Percentiles rank a stretch among this genome's conserved stretches.
phyloP scores from a whole-genome alignment of 179 eudicot species.

The Amaranthus tricolor region DNA sequence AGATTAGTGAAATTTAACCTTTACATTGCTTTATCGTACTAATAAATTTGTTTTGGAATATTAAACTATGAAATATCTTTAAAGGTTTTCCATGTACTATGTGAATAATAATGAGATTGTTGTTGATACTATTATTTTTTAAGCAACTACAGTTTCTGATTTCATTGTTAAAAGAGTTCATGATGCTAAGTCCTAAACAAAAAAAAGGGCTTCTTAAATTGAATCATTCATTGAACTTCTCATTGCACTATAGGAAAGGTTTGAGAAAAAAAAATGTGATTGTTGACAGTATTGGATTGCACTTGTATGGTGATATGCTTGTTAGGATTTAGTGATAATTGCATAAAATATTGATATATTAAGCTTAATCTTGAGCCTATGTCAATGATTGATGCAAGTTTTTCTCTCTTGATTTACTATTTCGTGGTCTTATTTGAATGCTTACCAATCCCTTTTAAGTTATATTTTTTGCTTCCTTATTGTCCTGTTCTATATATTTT shows the following conservation, averaged over 20 bases:
- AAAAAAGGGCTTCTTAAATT: too few species aligned
- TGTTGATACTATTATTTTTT: background rate
- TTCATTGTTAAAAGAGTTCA: too few species aligned
- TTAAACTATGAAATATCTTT: conserved; percentile 9
- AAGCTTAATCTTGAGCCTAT: background rate
- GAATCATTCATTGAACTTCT: too few species aligned
- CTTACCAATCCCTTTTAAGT: background rate
- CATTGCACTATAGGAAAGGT: too few species aligned
- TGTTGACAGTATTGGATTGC: background rate
- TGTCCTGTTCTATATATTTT: background rate
- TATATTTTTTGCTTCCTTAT: background rate
- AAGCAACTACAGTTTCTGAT: too few species aligned
- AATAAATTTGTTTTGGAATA: conserved; percentile 3
- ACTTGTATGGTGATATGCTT: background rate
- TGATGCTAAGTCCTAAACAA: too few species aligned
- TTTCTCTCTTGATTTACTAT: background rate
- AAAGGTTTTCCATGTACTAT: conserved; percentile 15
- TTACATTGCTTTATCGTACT: conserved; percentile 17
- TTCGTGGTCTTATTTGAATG: background rate
- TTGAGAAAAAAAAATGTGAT: background rate
- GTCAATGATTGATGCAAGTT: background rate
- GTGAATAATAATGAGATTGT: background rate
- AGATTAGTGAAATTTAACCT: conserved; percentile 4
- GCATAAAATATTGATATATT: background rate
- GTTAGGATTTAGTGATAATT: background rate